Conservation (phyloP, 345 rosid genomes). For the Populus nigra region DNA sequence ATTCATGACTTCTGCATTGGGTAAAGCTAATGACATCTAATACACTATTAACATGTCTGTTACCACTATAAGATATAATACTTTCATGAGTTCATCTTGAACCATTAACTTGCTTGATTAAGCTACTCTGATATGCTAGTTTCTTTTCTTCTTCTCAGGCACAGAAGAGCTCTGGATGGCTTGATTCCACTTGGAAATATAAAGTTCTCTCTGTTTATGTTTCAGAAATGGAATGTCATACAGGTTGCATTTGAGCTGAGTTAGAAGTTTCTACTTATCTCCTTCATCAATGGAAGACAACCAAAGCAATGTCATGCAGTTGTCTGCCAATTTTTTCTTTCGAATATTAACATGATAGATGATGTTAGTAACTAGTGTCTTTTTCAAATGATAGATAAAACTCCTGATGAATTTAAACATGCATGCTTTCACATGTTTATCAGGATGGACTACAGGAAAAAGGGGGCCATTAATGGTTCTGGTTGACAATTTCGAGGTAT, state of each 20-base stretch:
- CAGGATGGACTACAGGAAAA: no score
- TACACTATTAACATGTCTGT: not conserved
- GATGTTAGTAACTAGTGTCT: not conserved
- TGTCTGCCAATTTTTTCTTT: no score
- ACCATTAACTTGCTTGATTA: not conserved
- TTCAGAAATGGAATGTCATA: not conserved
- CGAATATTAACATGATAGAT: not conserved
- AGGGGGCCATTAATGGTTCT: no score
- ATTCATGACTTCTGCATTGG: slow-evolving; percentile 33
- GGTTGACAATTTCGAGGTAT: no score
- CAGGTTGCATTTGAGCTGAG: not conserved
- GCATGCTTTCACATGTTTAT: no score
- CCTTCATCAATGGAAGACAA: not conserved
- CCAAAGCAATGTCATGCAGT: not conserved
- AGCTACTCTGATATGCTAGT: not conserved
- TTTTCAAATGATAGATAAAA: not conserved
- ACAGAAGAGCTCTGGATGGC: not conserved
- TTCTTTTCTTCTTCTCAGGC: not conserved
- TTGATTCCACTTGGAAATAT: not conserved
- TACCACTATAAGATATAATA: not conserved
- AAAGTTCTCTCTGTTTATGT: no score
- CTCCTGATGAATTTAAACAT: not conserved
- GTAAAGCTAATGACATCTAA: not conserved
- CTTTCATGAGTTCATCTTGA: not conserved
- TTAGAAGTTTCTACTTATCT: not conserved